Evolutionary conservation across 306 rosid species (phyloP), one percentile per base, ranked within the genome.

Genomic region (Gynostemma pentaphyllum): DNA sequence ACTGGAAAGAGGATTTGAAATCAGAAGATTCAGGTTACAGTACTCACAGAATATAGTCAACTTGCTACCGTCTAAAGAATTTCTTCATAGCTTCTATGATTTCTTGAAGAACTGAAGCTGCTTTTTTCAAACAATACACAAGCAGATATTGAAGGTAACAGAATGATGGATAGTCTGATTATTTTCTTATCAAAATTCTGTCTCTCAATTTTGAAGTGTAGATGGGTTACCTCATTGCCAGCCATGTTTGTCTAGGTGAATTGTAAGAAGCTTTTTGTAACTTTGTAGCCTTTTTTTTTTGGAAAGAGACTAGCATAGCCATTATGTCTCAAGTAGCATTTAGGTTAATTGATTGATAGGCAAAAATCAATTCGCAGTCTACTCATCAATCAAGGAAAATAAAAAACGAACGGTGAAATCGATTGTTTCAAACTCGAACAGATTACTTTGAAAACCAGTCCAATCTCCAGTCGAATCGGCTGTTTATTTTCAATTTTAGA

Each of bases 21-120:
- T 78, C 96, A 40, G 96, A 91, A 75, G 96, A 82, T 69, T 67
- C 84, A 45, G 95, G 95, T 62, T 85, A 36, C 77, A 77, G 84
- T 56, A 71, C 77, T 57, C 91, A 83, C 83, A 85, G 74, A 68
- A 87, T 91, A 67, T 85, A 62, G 67, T 4, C 3, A 24, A 60
- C 34, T 41, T 23, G 49, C 21, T 39, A 19, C 47, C 19, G 21
- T 37, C 65, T 59, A 18, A 56, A 36, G 64, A 53, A 53, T 29
- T 13, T 21, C 34, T 53, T 39, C 60, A 2, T 46, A 15, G 27
- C 27, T 46, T 46, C 12, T 8, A 49, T 5, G 12, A 18, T 21
- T 7, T 51, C 1, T 51, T 24, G 52, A 46, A 46, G 51, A 18
- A 6, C 18, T 22, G 18, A 18, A 45, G 23, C 49, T 45, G 49